phyloP scores from a whole-genome alignment of 768 basidiomycete species.

The Amanita exitialis region DNA sequence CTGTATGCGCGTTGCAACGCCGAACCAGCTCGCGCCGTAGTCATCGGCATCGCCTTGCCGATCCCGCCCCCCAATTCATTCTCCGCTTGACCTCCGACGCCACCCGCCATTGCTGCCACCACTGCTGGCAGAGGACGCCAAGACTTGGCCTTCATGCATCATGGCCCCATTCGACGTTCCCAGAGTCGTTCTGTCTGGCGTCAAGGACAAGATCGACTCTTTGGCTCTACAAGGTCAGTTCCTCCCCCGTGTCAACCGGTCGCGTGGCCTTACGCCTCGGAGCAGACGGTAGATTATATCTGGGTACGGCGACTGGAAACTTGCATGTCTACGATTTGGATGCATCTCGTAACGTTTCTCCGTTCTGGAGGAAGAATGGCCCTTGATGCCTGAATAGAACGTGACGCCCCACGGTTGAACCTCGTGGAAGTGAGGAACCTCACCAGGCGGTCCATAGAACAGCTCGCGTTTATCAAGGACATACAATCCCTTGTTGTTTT shows the following conservation, averaged over 20 bases:
- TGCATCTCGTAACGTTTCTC: slow-evolving; percentile 24
- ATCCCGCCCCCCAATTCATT: neutral
- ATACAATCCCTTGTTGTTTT: slow-evolving; percentile 80
- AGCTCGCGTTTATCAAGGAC: slow-evolving; percentile 77
- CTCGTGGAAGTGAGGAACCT: slow-evolving; percentile 56
- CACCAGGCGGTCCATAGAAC: slow-evolving; percentile 69
- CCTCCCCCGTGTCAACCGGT: neutral
- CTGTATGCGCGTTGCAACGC: too few relatives aligned
- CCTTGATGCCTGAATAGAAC: slow-evolving; percentile 13
- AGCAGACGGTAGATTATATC: slow-evolving; percentile 48
- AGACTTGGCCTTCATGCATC: neutral
- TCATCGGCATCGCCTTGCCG: neutral
- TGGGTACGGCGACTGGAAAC: slow-evolving; percentile 50
- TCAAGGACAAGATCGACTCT: slow-evolving; percentile 38
- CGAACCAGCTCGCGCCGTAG: too few relatives aligned
- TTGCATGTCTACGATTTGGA: slow-evolving; percentile 42
- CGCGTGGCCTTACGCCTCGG: neutral
- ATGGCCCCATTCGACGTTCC: slow-evolving; percentile 25
- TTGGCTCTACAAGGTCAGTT: slow-evolving; percentile 29
- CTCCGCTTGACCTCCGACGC: neutral
- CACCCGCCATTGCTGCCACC: neutral
- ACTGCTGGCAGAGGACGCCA: neutral
- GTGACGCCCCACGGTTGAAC: slow-evolving; percentile 23
- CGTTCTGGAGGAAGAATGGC: neutral
- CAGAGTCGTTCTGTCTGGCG: slow-evolving; percentile 19